Base-by-base conservation (phyloP, 352 stramenopile genomes). In the Phytophthora pini region DNA sequence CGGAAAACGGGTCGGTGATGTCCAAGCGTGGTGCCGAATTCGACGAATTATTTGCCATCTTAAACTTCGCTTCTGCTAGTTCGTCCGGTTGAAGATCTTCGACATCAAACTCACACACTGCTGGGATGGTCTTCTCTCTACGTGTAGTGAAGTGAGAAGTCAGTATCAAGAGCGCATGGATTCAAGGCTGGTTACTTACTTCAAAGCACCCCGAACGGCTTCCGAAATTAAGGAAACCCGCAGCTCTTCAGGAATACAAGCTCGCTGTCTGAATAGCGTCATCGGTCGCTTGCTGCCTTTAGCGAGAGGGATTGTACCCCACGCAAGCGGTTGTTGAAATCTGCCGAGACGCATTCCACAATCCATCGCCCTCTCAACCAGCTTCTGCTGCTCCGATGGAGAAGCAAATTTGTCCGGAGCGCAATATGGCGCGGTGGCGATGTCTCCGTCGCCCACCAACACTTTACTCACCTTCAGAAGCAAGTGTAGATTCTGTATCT, bases 401-500 rank as follows among this genome's bases (percentile, higher is more conserved):
- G 70, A 76, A 1, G 67, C 32, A 41, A 82, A 79, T 38, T 85
- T 87, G 46, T 92, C 86, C 3, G 86, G 84, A 10, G 58, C 73
- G 48, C 77, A 90, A 46, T 94, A 92, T 26, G 82, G 75, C 4
- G 73, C 66, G 1, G 77, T 85, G 1, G 79, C 80, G 3, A 72
- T 52, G 41, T 92, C 83, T 13, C 61, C 70, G 22, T 92, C 83
- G 5, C 84, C 86, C 8, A 77, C 31, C 1, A 93, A 54, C 3
- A 84, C 72, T 44, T 92, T 93, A 4, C 79, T 77, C 15, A 92
- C 70, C 61, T 89, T 92, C 4, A 94, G 60, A 22, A 94, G 70
- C 34, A 92, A 17, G 54, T 82, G 82, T 31, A 92, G 41, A 58
- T 87, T 70, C 45, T 87, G 71, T 1, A 70, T 54, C 8, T 74